phyloP scores from a whole-genome alignment of 441 rosid genomes.

The Adansonia madagascariensis region DNA sequence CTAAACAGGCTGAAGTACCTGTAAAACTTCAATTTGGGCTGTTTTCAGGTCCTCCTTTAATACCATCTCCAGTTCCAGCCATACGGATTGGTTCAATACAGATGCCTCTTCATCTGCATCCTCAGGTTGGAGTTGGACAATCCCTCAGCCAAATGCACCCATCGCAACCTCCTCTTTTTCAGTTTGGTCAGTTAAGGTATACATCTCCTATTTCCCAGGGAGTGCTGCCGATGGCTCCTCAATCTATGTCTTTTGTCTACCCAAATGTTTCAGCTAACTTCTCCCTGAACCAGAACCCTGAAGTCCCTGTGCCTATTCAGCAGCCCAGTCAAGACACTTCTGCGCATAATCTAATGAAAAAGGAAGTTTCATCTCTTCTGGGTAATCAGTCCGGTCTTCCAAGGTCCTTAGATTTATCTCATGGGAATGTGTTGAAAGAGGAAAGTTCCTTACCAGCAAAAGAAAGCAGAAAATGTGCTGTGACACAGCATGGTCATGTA shows the following conservation, averaged over 20 bases:
- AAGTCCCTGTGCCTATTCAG: conserved; percentile 45
- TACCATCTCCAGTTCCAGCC: conserved; percentile 92
- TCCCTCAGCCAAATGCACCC: conserved; percentile 66
- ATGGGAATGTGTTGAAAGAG: conserved; percentile 42
- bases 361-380: conserved; percentile 34
- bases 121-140: conserved; percentile 56
- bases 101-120: conserved; percentile 97
- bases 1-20: conserved; percentile 64
- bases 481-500: conserved; percentile 44
- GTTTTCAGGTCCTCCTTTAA: conserved; percentile 88
- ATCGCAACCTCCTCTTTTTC: conserved; percentile 80
- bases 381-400: conserved; percentile 53
- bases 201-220: conserved; percentile 81
- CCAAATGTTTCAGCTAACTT: conserved; percentile 49
- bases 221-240: conserved; percentile 66
- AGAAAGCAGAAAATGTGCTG: conserved; percentile 40
- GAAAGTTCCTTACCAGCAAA: conserved; percentile 42
- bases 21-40: conserved; percentile 89
- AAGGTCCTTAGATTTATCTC: conserved; percentile 54
- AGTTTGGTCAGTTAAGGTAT: conserved; percentile 87
- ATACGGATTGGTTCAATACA: conserved; percentile 98
- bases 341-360: conserved; percentile 12
- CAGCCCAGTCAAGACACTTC: conserved; percentile 50
- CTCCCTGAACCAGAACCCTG: conserved; percentile 56
- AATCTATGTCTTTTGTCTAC: conserved; percentile 57